Evolutionary conservation across 352 stramenopile genomes (phyloP).

Genomic region (Phytophthora idaei): DNA sequence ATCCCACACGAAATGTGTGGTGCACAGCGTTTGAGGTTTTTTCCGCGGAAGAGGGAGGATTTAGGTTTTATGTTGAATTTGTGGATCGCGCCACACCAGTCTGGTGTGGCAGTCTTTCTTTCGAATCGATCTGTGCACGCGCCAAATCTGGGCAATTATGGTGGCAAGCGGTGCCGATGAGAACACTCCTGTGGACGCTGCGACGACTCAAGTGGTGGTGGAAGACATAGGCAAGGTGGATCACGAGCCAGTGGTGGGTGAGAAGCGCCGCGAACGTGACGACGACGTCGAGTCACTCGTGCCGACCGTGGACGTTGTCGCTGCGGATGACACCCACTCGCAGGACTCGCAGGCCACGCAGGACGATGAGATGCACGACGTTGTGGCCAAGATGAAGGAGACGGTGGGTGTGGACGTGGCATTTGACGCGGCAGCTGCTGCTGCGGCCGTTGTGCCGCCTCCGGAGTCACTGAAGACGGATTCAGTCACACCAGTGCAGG

Average conservation of each 20-base stretch:
- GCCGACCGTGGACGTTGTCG: constrained; percentile 31
- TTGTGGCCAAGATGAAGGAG: constrained; percentile 77
- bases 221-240: constrained; percentile 31
- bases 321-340: constrained; percentile 15
- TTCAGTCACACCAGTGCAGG: constrained; percentile 30
- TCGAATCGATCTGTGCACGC: constrained; percentile 29
- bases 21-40: constrained; percentile 36
- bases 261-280: constrained; percentile 41
- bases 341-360: constrained; percentile 56
- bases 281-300: constrained; percentile 30
- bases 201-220: constrained; percentile 17
- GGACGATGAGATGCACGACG: constrained; percentile 61
- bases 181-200: constrained; percentile 20
- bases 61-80: constrained; percentile 46
- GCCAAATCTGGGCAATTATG: constrained; percentile 27
- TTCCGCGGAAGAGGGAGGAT: constrained; percentile 11
- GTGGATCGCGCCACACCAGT: constrained; percentile 35
- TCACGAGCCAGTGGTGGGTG: constrained; percentile 26
- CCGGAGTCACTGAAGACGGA: constrained; percentile 28
- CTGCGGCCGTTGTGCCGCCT: constrained; percentile 27
- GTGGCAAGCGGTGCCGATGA: constrained; percentile 35
- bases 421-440: constrained; percentile 38
- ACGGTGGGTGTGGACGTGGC: constrained; percentile 37
- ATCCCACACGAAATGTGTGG: constrained; percentile 35
- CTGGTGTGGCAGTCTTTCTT: constrained; percentile 36